Base-by-base conservation (phyloP, 164 flowering plant genomes). In the Brasenia schreberi region DNA sequence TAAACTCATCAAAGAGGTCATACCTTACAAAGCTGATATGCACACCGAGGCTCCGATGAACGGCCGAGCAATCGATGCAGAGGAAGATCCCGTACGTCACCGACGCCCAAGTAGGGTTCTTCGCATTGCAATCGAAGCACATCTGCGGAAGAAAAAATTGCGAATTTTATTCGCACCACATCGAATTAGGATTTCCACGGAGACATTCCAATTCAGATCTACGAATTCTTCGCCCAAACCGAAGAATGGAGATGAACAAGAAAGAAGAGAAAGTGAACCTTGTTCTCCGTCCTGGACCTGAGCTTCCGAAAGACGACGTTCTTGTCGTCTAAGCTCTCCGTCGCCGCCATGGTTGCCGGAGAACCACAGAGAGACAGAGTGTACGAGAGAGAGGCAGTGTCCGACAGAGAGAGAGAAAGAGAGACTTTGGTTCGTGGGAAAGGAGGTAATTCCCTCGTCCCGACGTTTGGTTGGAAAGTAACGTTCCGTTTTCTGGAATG, bases 31-130 rank as follows among this genome's bases (percentile, higher is more conserved):
- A 92, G 80, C 96, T 92, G 75, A 92, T 69, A 63, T 92, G 98
- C 53, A 92, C 98, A 45, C 98, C 98, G 61, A 90, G 95, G 63
- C 89, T 83, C 62, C 98, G 92, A 68, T 90, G 98, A 59, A 72
- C 85, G n/a, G 96, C 87, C 0, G 96, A 92, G 68, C 98, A 92
- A 73, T 92, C 98, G 64, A 92, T 88, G 77, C 98, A 92, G 17
- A 92, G 88, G 66, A 88, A 92, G 74, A 90, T 87, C 86, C 96
- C 96, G 53, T 90, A 92, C 9, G 96, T 84, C 5, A 93, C 96
- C n/a, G 97, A 93, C 62, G 98, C 98, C 98, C 98, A 90, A 5
- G 94, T 88, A 60, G 98, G 97, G 68, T 93, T 90, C 85, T 81
- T 90, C 44, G 96, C 97, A 77, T 87, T 90, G 70, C 98, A 92